Evolutionary conservation across 2,329 filamentous ascomycete species (phyloP).

Genomic region (Geosmithia morbida): DNA sequence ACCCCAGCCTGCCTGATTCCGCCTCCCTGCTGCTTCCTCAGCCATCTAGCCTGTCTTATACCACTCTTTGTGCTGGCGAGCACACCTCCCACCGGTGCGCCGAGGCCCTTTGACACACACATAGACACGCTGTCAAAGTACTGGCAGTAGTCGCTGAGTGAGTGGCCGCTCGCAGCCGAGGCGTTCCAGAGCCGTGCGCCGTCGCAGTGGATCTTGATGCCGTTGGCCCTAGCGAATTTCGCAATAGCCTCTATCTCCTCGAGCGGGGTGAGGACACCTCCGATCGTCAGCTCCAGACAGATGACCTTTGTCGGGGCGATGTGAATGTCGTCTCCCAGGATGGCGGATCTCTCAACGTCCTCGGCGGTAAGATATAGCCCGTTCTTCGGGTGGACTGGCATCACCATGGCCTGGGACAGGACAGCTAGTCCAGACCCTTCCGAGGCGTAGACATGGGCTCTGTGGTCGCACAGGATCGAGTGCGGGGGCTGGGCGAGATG

Average conservation of each 20-base stretch:
- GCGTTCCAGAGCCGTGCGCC: constrained; percentile 67
- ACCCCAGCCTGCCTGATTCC: constrained; percentile 58
- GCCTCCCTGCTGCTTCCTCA: constrained; percentile 56
- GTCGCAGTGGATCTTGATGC: constrained; percentile 56
- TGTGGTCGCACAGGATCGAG: constrained; percentile 35
- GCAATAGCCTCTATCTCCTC: constrained; percentile 52
- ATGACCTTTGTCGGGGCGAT: constrained; percentile 65
- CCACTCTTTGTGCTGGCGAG: constrained; percentile 34
- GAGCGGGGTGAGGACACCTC: constrained; percentile 61
- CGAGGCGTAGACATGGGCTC: constrained; percentile 58
- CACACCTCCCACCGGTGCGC: constrained; percentile 63
- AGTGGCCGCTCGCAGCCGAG: constrained; percentile 49
- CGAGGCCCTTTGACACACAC: constrained; percentile 66
- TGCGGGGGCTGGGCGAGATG: constrained; percentile 13
- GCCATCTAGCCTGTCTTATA: constrained; percentile 21
- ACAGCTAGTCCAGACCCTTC: constrained; percentile 49
- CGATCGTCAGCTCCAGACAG: constrained; percentile 67
- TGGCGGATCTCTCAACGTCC: constrained; percentile 40
- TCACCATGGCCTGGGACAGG: constrained; percentile 53
- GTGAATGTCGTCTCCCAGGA: constrained; percentile 34
- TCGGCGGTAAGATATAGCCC: constrained; percentile 57
- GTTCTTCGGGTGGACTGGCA: constrained; percentile 52
- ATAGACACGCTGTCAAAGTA: constrained; percentile 60
- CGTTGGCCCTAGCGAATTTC: constrained; percentile 41
- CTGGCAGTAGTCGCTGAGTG: constrained; percentile 46